Conservation (phyloP, 768 basidiomycete species). For the Termitomyces sp. region DNA sequence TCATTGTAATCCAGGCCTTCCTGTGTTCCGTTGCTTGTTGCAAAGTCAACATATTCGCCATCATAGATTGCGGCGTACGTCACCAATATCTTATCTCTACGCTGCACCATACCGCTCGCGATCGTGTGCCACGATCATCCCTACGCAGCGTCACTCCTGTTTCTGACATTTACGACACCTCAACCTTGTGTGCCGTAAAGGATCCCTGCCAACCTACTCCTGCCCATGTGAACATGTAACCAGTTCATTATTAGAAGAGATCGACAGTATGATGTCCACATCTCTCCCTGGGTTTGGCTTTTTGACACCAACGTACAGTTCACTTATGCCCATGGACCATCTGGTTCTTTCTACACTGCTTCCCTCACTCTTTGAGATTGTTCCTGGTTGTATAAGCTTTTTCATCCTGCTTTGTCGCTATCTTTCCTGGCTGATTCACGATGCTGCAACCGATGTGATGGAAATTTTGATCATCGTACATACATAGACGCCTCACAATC, state of each 20-base stretch:
- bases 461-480: too few species aligned
- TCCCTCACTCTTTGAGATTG: too few species aligned
- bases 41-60: not conserved
- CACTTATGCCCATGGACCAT: too few species aligned
- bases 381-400: too few species aligned
- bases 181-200: not conserved
- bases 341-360: too few species aligned
- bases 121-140: not conserved
- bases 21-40: not conserved
- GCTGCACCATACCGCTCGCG: not conserved
- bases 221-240: not conserved
- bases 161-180: not conserved
- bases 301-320: too few species aligned
- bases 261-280: not conserved
- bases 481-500: too few species aligned
- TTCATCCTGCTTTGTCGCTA: too few species aligned
- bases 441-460: too few species aligned
- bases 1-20: not conserved
- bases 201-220: not conserved
- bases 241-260: not conserved
- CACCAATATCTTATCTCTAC: not conserved
- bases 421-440: too few species aligned
- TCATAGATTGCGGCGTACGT: not conserved
- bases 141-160: not conserved
- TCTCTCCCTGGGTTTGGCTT: not conserved